phyloP scores from a whole-genome alignment of 2,329 filamentous ascomycete species.

The Orbilia blumenaviensis region DNA sequence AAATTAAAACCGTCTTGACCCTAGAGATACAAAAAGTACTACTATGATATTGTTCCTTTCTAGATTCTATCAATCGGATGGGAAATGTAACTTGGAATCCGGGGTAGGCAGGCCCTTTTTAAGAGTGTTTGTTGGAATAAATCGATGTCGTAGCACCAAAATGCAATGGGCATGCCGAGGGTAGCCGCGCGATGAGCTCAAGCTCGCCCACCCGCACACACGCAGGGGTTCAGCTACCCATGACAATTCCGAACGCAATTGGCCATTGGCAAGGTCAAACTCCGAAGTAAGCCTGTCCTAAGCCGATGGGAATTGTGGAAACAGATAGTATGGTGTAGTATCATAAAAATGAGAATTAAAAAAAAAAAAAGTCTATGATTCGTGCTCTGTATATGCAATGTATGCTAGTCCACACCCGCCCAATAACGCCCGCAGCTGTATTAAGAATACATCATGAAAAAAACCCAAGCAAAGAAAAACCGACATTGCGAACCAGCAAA shows the following conservation, averaged over 20 bases:
- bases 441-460: neutral
- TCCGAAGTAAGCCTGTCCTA: no score
- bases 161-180: slow-evolving; percentile 26
- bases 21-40: neutral
- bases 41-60: neutral
- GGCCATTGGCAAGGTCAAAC: no score
- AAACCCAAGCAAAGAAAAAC: neutral
- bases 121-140: neutral
- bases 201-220: neutral
- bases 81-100: neutral
- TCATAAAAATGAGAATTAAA: neutral
- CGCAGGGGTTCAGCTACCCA: slow-evolving; percentile 10
- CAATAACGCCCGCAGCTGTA: no score
- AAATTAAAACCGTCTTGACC: neutral
- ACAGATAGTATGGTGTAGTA: no score
- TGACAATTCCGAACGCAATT: neutral
- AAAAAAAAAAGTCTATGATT: neutral
- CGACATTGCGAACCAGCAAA: neutral
- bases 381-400: neutral
- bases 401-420: neutral
- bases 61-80: no score
- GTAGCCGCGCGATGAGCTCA: slow-evolving; percentile 42
- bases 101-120: slow-evolving; percentile 32
- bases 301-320: no score
- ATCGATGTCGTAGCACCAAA: neutral